Base-by-base conservation (phyloP, 805 yeast species). In the Saturnispora sekii region DNA sequence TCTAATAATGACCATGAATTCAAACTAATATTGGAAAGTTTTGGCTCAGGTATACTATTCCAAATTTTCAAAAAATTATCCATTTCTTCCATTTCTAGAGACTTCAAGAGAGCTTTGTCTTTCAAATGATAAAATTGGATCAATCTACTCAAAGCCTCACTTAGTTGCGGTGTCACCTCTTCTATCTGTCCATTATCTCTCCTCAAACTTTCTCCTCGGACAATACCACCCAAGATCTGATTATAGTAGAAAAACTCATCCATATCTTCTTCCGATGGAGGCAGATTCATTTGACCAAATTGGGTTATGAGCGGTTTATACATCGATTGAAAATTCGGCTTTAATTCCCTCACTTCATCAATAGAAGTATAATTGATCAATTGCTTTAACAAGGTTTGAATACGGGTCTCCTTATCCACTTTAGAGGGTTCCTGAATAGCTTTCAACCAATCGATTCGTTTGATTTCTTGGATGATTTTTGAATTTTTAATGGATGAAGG, bases 281-380 rank as follows among this genome's bases (percentile, higher is more conserved):
- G 47, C 17, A 48, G 36, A 40, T 32, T 30, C 31, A 47, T 32
- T 30, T 51, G 54, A 10, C 61, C 63, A 47, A 57, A 60, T 14
- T 43, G 44, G 9, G 33, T 10, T 9, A 59, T 14, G 14, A 50
- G 38, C 15, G 45, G 38, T 15, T 39, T 32, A 29, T 53, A 33
- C 14, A 50, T 40, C 14, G 51, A 31, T 10, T 38, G 47, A 45
- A 54, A 51, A 42, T 50, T 51, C n/a, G 55, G 54, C n/a, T 44
- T 48, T 36, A 53, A 34, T 11, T 45, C 38, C 16, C 51, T 49
- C 9, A 49, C 47, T 16, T 45, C 47, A 16, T 43, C 46, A 34
- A 52, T 44, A 11, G 49, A 35, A 3, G 53, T 47, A 42, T 47
- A 49, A 21, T 43, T 45, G 18, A 51, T 44, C n/a, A 52, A 47